Conservation (phyloP, 2,329 filamentous ascomycete genomes). For the Botrytis medusae region DNA sequence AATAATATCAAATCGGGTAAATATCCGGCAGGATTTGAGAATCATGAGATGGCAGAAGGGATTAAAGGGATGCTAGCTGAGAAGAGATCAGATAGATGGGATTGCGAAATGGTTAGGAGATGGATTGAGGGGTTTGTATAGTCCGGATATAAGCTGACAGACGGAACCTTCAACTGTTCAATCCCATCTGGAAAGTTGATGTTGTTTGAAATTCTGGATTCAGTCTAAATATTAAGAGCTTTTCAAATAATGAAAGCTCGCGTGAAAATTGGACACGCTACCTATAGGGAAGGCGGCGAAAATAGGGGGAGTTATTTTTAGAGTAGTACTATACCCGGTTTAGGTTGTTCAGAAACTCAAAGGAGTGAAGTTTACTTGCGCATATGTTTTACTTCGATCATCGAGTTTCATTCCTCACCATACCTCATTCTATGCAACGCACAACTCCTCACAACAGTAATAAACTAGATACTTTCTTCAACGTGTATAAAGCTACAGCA, state of each 20-base stretch:
- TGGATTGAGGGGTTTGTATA: constrained; percentile 26
- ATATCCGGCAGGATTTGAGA: constrained; percentile 30
- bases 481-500: neutral
- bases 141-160: neutral
- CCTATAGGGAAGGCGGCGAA: neutral
- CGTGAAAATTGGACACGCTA: neutral
- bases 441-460: neutral
- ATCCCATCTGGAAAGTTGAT: neutral
- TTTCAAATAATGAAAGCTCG: neutral
- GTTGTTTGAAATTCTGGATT: neutral
- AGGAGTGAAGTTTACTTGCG: neutral
- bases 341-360: neutral
- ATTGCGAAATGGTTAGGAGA: constrained; percentile 26
- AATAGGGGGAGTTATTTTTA: neutral
- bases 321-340: neutral
- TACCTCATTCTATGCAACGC: neutral
- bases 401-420: neutral
- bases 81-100: constrained; percentile 30
- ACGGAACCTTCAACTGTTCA: neutral
- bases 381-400: neutral
- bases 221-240: neutral
- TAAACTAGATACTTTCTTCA: neutral
- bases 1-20: constrained; percentile 39
- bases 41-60: constrained; percentile 32
- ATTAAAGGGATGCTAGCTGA: constrained; percentile 31